These are phyloP conservation scores for Gillenia trifoliata DNA, from an alignment of 306 rosid species.

Conservation along the genomic window DNA sequence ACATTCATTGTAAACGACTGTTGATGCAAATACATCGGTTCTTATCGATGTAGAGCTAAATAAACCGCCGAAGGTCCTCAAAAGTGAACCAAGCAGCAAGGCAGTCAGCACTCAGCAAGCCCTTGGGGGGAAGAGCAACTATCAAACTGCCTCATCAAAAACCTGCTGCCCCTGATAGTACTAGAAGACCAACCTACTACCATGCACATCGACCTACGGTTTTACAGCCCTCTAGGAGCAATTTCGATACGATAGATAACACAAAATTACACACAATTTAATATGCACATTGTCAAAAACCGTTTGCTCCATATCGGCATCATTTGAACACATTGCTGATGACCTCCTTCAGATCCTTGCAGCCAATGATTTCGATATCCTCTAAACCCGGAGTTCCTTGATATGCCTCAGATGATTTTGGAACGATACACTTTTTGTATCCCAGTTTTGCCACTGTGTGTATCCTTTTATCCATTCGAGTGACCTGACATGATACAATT, in stretches of 20 bases:
- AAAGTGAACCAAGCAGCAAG: too few relatives aligned
- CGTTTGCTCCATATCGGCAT: slow-evolving; percentile 21
- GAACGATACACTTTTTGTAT: slow-evolving; percentile 64
- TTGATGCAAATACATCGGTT: too few relatives aligned
- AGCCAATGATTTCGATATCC: slow-evolving; percentile 45
- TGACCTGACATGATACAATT: slow-evolving; percentile 41
- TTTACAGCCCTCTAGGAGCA: not conserved
- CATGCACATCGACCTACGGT: too few relatives aligned
- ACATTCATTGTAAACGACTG: too few relatives aligned
- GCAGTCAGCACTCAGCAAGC: too few relatives aligned
- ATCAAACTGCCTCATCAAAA: too few relatives aligned
- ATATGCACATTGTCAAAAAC: not conserved
- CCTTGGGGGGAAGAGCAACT: too few relatives aligned
- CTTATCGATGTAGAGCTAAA: too few relatives aligned
- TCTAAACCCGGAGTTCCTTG: slow-evolving; percentile 32
- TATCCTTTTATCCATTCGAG: slow-evolving; percentile 81
- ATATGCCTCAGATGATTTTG: slow-evolving; percentile 50
- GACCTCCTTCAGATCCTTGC: slow-evolving; percentile 79
- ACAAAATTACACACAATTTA: not conserved
- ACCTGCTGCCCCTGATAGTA: too few relatives aligned
- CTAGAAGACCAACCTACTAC: too few relatives aligned
- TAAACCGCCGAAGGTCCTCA: too few relatives aligned
- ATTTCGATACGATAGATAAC: not conserved
- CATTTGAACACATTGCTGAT: slow-evolving; percentile 50
- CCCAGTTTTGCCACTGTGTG: slow-evolving; percentile 72